Evolutionary conservation across 805 yeast species (phyloP).

Genomic region (Candida tammaniensis): DNA sequence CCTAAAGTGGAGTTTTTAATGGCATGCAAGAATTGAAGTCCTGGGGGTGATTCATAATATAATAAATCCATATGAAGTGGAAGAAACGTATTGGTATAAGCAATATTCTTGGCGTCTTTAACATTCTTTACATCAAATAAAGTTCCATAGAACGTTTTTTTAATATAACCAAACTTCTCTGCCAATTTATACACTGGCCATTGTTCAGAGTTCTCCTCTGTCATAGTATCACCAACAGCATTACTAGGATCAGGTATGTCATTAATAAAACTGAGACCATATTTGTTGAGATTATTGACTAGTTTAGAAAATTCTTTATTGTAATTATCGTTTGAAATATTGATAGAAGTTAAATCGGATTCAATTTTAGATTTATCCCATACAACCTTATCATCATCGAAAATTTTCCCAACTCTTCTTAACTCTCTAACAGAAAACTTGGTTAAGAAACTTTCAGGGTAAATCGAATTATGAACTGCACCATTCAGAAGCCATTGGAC

Average conservation of each 20-base stretch:
- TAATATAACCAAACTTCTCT: conserved; percentile 61
- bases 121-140: conserved; percentile 62
- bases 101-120: conserved; percentile 58
- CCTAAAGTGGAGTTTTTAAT: conserved; percentile 54
- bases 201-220: conserved; percentile 38
- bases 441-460: conserved; percentile 46
- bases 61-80: conserved; percentile 78
- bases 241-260: conserved; percentile 45
- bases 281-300: conserved; percentile 46
- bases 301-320: conserved; percentile 33
- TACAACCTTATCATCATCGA: conserved; percentile 26
- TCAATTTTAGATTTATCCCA: conserved; percentile 40
- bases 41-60: conserved; percentile 81
- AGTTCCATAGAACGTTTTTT: conserved; percentile 68
- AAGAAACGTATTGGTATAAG: conserved; percentile 60
- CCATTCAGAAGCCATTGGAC: conserved; percentile 40
- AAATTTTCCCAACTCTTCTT: conserved; percentile 35
- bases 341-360: conserved; percentile 16
- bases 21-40: conserved; percentile 66
- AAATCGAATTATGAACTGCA: conserved; percentile 26
- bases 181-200: conserved; percentile 45
- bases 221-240: conserved; percentile 20
- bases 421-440: conserved; percentile 34
- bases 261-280: conserved; percentile 57
- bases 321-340: conserved; percentile 30